Evolutionary conservation across 805 yeast species (phyloP), one percentile per base, ranked within the genome.

Genomic region (Candida lessepsii): DNA sequence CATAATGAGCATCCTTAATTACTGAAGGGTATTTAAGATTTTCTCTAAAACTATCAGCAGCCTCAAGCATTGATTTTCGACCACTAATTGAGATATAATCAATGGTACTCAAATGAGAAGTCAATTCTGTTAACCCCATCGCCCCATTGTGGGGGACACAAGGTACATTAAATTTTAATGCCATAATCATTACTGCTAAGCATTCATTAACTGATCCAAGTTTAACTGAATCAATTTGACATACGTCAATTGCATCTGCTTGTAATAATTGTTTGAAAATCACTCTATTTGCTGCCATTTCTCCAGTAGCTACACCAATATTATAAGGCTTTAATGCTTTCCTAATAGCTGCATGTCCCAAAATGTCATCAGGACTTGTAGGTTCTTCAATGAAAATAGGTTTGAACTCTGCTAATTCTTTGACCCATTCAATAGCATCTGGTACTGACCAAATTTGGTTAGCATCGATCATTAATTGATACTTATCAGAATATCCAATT

Each of bases 401-500:
- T 28, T 47, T 47, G 27, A 47, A 47, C 21, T 45, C 41, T 2
- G 43, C 49, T 34, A 47, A 42, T 30, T 47, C 39, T 31, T 47
- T 47, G 47, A 47, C 45, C 51, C 51, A 47, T 25, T 47, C 49
- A 29, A 47, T 47, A 27, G 49, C 51, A 31, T 47, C 51, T 3
- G 51, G 49, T 2, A 47, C 49, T 10, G 47, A 45, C 49, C 49
- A 47, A 9, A 45, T 46, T 31, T 45, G 49, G 14, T 47, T 47
- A 28, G 49, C 49, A 37, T 45, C 51, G 10, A 47, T 39, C 49
- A 36, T 47, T 20, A 45, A 18, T 28, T 47, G 47, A 26, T 47
- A 47, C 16, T 45, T 58, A 9, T 59, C 56, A 24, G 62, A 64
- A 31, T 62, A 61, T 6, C 74, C 75, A 28, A 70, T 49, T 8